Base-by-base conservation (phyloP, 805 yeast genomes). In the Lipomyces chichibuensis region DNA sequence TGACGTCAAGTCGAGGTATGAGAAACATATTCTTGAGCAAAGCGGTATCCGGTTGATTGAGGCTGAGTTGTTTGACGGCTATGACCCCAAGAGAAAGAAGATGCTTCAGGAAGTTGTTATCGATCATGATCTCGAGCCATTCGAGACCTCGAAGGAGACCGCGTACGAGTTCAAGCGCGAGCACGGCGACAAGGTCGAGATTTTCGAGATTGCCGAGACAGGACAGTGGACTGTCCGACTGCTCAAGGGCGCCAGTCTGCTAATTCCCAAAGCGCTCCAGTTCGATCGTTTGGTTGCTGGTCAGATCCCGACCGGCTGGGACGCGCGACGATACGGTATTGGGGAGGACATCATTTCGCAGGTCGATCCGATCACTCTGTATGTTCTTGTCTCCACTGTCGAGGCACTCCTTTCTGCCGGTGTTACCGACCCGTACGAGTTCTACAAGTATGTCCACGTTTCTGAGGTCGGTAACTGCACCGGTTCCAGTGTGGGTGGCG, bases 401-500 rank as follows among this genome's bases (percentile, higher is more conserved):
- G 98, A 95, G 83, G 98, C 98, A 1, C 88, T 95, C 73, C 84
- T 95, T 73, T 81, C 94, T 65, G 86, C 98, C 71, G 99, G 99
- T 89, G 83, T 95, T 76, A 92, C 97, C 67, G 99, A 95, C 79
- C 99, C 99, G 71, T 95, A 92, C 79, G 99, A 95, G 83, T 92
- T 96, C 85, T 95, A 95, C 85, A 89, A 94, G 82, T 96, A 95
- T 79, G 97, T 96, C 60, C 99, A 95, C 80, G 96, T 95, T 65
- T 92, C 98, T 58, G 98, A 95, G 82, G 92, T 95, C 74, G 99
- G 99, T 84, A 96, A 94, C 86, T 93, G 98, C 85, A 90, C 97
- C 59, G 99, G 99, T 84, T 92, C 98, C 65, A 99, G 99, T 87
- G 94, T 95, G 97, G 99, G 99, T 82, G 99, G 99, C 89, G 96